Evolutionary conservation across 2,329 filamentous ascomycete genomes (phyloP).

Genomic region (Dendrostoma leiphaemia): DNA sequence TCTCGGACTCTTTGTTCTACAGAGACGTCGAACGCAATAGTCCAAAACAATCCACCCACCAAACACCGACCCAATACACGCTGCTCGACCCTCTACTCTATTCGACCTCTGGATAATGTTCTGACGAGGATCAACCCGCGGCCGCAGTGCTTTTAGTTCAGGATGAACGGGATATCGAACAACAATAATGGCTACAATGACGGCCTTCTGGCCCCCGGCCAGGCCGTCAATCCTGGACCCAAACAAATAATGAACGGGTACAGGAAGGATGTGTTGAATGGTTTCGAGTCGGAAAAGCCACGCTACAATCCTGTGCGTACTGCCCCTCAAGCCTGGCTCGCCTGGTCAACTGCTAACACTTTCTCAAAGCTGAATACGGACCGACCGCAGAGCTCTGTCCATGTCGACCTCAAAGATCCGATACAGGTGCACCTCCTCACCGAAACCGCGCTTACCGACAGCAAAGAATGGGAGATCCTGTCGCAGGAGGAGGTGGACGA

Average conservation of each 20-base stretch:
- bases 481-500: slow-evolving; percentile 89
- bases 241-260: slow-evolving; percentile 60
- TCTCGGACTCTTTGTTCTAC: slow-evolving; percentile 3
- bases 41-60: neutral
- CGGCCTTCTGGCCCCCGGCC: slow-evolving; percentile 25
- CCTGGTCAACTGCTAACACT: slow-evolving; percentile 17
- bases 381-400: slow-evolving; percentile 52
- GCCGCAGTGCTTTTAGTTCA: slow-evolving; percentile 7
- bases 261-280: slow-evolving; percentile 50
- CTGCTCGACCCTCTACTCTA: slow-evolving; percentile 6
- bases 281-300: slow-evolving; percentile 52
- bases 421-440: slow-evolving; percentile 90
- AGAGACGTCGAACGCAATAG: neutral
- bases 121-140: slow-evolving; percentile 8
- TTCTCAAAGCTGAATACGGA: slow-evolving; percentile 45
- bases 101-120: too few relatives aligned
- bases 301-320: slow-evolving; percentile 57
- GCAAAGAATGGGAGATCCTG: slow-evolving; percentile 78
- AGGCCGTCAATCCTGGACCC: slow-evolving; percentile 32
- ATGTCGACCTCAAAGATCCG: slow-evolving; percentile 64
- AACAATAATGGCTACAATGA: slow-evolving; percentile 25
- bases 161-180: slow-evolving; percentile 16
- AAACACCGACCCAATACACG: too few relatives aligned
- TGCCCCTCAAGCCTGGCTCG: neutral
- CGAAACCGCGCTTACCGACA: slow-evolving; percentile 89